phyloP scores from a whole-genome alignment of 2,329 filamentous ascomycete genomes.

The Verticillium albo-atrum region DNA sequence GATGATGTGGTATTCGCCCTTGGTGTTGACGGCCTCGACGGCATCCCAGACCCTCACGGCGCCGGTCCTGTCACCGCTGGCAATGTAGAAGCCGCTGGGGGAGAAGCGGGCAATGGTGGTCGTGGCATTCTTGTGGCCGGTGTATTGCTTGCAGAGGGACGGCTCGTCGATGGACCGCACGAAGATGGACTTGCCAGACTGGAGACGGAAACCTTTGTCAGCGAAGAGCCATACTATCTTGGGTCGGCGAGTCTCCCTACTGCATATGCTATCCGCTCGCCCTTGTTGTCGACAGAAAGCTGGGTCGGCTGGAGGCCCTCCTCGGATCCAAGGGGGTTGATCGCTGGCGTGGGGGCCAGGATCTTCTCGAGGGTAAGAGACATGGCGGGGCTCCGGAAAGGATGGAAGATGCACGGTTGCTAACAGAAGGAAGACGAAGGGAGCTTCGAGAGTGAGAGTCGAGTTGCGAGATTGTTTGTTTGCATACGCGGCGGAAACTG shows the following conservation, averaged over 20 bases:
- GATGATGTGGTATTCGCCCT: conserved; percentile 93
- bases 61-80: conserved; percentile 83
- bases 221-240: not conserved
- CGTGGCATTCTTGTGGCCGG: conserved; percentile 71
- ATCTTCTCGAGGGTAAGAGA: conserved; percentile 62
- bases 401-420: not conserved
- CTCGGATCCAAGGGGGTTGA: conserved; percentile 47
- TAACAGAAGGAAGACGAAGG: not conserved
- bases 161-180: conserved; percentile 91
- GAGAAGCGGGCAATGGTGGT: conserved; percentile 93
- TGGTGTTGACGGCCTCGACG: conserved; percentile 77
- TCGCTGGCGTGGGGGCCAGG: conserved; percentile 80
- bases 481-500: not conserved
- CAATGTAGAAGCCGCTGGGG: conserved; percentile 91
- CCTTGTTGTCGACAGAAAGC: conserved; percentile 82
- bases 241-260: conserved; percentile 43
- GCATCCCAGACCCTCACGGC: conserved; percentile 90
- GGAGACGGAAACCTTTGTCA: conserved; percentile 3
- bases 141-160: conserved; percentile 81
- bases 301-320: conserved; percentile 72
- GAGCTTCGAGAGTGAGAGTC: not conserved
- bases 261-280: conserved; percentile 88
- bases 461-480: not conserved
- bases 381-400: conserved; percentile 23
- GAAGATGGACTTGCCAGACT: conserved; percentile 97